These are phyloP conservation scores for Drechslerella dactyloides DNA, from an alignment of 2,329 filamentous ascomycete genomes.

Conservation along the genomic window DNA sequence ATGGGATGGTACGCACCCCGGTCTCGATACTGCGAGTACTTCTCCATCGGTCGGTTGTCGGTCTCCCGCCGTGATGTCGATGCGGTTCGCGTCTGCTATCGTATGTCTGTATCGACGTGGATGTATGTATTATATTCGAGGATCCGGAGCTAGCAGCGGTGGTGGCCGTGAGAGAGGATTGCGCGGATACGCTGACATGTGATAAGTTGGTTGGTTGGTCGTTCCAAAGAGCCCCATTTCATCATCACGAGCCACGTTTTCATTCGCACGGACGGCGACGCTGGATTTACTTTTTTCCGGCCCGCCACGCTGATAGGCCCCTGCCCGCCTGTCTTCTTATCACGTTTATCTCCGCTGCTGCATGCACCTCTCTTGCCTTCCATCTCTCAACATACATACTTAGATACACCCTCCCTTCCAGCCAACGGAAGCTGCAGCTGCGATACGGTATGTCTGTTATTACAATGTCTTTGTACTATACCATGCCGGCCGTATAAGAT, in stretches of 20 bases:
- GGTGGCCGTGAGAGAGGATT: not conserved
- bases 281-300: conserved; percentile 50
- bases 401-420: conserved; percentile 5
- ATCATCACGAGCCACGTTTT: conserved; percentile 35
- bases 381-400: not conserved
- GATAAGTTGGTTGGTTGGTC: conserved; percentile 15
- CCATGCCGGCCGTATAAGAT: too few species aligned
- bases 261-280: not conserved
- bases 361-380: not conserved
- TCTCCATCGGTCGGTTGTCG: conserved; percentile 71
- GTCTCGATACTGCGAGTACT: conserved; percentile 91
- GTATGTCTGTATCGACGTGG: not conserved
- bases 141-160: not conserved
- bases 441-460: conserved; percentile 1
- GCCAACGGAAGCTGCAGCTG: conserved; percentile 24
- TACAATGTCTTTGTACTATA: too few species aligned
- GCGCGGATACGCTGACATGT: conserved; percentile 27
- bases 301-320: not conserved
- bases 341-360: not conserved
- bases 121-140: not conserved
- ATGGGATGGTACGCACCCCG: conserved; percentile 66
- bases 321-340: not conserved
- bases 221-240: conserved; percentile 23
- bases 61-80: not conserved
- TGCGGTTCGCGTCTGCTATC: not conserved